Evolutionary conservation across 306 rosid species (phyloP), one percentile per base, ranked within the genome.

Genomic region (Cucumis hystrix): DNA sequence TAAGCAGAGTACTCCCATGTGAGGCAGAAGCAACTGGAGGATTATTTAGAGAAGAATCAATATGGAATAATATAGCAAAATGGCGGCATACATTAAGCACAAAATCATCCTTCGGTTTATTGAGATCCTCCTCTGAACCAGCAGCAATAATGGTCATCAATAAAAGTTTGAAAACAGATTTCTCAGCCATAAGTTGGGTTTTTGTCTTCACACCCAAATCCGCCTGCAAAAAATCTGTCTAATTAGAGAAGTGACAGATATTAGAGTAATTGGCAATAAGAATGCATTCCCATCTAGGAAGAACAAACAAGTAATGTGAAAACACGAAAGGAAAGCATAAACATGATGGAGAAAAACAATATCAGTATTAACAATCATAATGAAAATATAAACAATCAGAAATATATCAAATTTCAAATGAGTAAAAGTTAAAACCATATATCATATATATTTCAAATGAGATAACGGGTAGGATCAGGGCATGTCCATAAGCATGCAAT

Each of bases 101-200:
- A 88, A 92, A 96, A 79, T 96, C 98, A 91, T 96, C 98, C 28
- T 87, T 66, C 4, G 92, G 88, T 17, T 92, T 97, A 64, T 87
- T 83, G 73, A 96, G 89, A 81, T 92, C 99, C 43, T 90, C 87
- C 83, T 96, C 98, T 56, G 93, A 93, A 77, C 87, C 89, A 69
- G 97, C 91, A 79, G 99, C 98, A 84, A 96, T 84, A 62, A 92
- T 84, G 74, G 97, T 96, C 93, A 86, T 88, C 75, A 96, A 84
- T 69, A 96, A 93, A 86, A 90, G 84, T 87, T 92, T 96, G 88
- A 96, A 96, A 80, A 96, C 96, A 69, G 96, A 96, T 79, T 96
- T 96, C 88, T 96, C 98, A 69, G 99, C 99, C 87, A 96, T 85
- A 72, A 96, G 93, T 87, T 96, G 99, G 80, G 99, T 92, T 93